A percentile compares a stretch with the other conserved stretches of the same genome.
Evolutionary conservation across 176 grass and related monocot species (phyloP).

Genomic region (Phoenix dactylifera): DNA sequence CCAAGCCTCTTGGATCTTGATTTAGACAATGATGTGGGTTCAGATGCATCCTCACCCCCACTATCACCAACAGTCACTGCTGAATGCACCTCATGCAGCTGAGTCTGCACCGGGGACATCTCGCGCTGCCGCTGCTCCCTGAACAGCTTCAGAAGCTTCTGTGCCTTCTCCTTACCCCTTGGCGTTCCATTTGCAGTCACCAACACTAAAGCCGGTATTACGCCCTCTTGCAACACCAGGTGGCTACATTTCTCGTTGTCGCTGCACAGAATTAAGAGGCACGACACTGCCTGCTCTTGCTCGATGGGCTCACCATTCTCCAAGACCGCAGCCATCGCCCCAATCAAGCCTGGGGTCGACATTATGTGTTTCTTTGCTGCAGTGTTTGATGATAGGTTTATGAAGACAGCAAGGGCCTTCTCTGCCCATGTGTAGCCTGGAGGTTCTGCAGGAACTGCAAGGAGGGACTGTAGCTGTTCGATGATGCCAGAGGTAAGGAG

Average conservation of each 20-base stretch:
- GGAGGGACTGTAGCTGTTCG: conserved; percentile 22
- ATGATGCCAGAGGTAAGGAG: conserved; percentile 46
- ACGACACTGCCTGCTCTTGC: conserved; percentile 64
- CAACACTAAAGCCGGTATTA: conserved; percentile 63
- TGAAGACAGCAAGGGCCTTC: conserved; percentile 51
- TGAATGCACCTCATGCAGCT: conserved; percentile 28
- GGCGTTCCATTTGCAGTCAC: conserved; percentile 43
- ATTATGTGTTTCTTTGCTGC: conserved; percentile 35
- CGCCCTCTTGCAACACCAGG: conserved; percentile 61
- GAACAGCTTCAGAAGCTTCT: conserved; percentile 60
- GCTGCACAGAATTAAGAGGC: conserved; percentile 53
- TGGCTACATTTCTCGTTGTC: conserved; percentile 38
- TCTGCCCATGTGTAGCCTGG: conserved; percentile 29
- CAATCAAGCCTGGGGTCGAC: conserved; percentile 30
- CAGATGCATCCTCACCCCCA: not conserved
- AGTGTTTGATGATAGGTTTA: conserved; percentile 35
- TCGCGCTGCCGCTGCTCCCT: conserved; percentile 62
- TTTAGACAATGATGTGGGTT: conserved; percentile 15
- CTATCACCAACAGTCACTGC: conserved; percentile 4
- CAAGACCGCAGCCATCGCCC: conserved; percentile 37
- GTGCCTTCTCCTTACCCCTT: conserved; percentile 57
- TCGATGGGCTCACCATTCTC: conserved; percentile 40
- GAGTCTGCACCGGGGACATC: conserved; percentile 21
- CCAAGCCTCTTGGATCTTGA: conserved; percentile 39
- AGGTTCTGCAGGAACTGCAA: conserved; percentile 6